Evolutionary conservation across 1,139 yeast species (phyloP), one percentile per base, ranked within the genome.

Genomic region (Kurtzmaniella quercitrusa): DNA sequence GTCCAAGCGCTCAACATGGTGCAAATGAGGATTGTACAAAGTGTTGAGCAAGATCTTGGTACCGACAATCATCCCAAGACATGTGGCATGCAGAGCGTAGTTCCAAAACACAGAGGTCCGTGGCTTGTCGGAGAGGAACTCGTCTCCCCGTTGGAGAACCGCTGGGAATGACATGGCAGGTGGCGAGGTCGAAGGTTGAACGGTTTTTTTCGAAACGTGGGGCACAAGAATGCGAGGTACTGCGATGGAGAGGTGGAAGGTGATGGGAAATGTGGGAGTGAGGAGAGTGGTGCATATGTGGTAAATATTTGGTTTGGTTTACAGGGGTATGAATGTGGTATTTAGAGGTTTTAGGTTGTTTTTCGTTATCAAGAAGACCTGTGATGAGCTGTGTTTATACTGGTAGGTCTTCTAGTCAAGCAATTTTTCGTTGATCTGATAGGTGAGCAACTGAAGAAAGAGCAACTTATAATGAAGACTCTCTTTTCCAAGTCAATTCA

Each of bases 121-220:
- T 1, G 95, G 90, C 52, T 84, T 82, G 14, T 73, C 71, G 3
- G 58, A 45, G 37, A 91, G 74, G 56, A 85, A 84, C 27, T 81
- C 86, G 49, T 85, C 87, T 7, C 96, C 98, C 46, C 94, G 68
- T 48, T 74, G 68, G 45, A 85, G 64, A 25, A 89, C 96, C 51
- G 76, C 83, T 44, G 78, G 80, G 51, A 82, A 81, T 1, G 95
- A 84, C 95, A 87, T 87, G 31, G 39, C 23, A 21, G 23, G 8
- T 21, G 8, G 12, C 10, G 23, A 21, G 8, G 23, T 21, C 12
- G 10, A 18, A 16, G 23, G 21, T 16, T 15, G 11, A n/a, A n/a
- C n/a, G 37, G 21, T 34, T 11, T 11, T 18, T 42, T 25, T 40
- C 24, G 36, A 19, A 34, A 37, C 41, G 25, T 15, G 34, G 29